Evolutionary conservation across 169 alveolate species (phyloP).

Genomic region (Cyclospora cayetanensis): DNA sequence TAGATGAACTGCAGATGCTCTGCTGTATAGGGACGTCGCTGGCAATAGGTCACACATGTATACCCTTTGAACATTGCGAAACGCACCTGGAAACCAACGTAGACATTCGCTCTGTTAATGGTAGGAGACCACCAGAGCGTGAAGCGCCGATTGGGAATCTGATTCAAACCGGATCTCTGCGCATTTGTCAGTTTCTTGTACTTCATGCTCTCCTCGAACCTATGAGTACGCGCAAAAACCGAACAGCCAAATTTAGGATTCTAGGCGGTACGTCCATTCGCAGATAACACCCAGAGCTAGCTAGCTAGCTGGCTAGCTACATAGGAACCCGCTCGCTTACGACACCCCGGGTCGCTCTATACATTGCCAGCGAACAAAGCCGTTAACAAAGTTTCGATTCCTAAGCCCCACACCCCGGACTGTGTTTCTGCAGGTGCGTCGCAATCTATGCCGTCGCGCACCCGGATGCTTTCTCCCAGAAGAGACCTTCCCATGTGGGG

Average conservation of each 20-base stretch:
- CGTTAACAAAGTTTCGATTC: no score
- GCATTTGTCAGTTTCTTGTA: conserved; percentile 99
- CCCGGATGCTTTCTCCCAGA: conserved; percentile 99
- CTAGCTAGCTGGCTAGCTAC: no score
- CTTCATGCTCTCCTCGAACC: conserved; percentile 99
- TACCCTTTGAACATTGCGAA: no score
- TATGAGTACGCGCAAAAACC: conserved; percentile 55
- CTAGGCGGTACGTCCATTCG: background rate
- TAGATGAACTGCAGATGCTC: no score
- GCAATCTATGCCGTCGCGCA: background rate
- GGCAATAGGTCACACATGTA: no score
- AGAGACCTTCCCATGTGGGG: conserved; percentile 99
- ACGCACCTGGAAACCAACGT: conserved; percentile 97
- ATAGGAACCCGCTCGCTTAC: no score
- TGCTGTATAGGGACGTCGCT: no score
- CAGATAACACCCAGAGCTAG: background rate
- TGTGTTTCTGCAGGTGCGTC: no score
- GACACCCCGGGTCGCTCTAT: no score
- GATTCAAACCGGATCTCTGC: conserved; percentile 99
- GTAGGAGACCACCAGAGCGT: conserved; percentile 99
- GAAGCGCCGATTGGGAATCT: conserved; percentile 99
- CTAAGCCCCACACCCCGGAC: background rate
- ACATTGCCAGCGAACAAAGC: no score
- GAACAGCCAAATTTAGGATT: background rate
- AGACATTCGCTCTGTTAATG: conserved; percentile 99